A percentile compares a stretch with the other conserved stretches of the same genome.
phyloP scores from a whole-genome alignment of 306 rosid species.

The Pachyrhizus erosus region DNA sequence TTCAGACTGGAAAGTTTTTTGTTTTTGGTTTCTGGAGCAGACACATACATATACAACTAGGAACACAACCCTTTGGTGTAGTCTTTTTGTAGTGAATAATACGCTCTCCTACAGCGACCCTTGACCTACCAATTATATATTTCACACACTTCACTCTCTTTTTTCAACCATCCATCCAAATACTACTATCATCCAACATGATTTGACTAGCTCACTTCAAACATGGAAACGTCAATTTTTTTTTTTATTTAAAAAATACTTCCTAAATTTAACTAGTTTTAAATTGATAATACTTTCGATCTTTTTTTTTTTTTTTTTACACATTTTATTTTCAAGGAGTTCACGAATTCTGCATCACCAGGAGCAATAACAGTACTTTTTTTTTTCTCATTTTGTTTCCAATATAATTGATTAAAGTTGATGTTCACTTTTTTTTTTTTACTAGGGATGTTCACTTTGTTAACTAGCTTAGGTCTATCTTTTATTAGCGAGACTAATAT shows the following conservation, averaged over 20 bases:
- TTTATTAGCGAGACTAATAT: background rate
- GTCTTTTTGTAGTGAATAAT: background rate
- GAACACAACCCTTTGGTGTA: too few relatives aligned
- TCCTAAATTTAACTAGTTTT: background rate
- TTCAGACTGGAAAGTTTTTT: background rate
- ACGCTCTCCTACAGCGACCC: constrained; percentile 63
- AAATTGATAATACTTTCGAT: background rate
- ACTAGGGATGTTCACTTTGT: background rate
- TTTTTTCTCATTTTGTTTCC: too few relatives aligned
- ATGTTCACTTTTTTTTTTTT: background rate
- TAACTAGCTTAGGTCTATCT: background rate
- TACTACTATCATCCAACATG: background rate
- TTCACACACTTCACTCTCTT: constrained; percentile 1
- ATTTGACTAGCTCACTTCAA: background rate
- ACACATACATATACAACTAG: too few relatives aligned
- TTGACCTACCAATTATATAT: constrained; percentile 49
- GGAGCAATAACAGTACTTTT: too few relatives aligned
- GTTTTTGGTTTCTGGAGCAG: background rate
- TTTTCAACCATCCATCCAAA: background rate
- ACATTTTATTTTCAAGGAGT: background rate
- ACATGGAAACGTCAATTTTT: background rate
- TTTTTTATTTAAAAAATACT: too few relatives aligned
- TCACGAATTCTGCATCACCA: too few relatives aligned
- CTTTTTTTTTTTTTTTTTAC: too few relatives aligned
- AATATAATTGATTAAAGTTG: too few relatives aligned